phyloP scores from a whole-genome alignment of 768 basidiomycete genomes.

The Suillus luteus region DNA sequence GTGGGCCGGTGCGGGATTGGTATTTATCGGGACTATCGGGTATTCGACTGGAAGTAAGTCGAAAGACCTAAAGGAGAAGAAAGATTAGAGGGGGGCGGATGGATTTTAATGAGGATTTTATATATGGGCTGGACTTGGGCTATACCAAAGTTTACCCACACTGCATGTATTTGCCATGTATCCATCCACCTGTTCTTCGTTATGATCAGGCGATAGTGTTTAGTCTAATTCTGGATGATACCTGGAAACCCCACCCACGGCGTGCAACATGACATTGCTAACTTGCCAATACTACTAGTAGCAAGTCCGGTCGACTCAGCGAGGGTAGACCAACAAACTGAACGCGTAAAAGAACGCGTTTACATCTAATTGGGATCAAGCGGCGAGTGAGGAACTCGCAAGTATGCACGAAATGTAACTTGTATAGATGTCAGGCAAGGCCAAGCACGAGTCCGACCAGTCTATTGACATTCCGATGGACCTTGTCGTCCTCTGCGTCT shows the following conservation, averaged over 20 bases:
- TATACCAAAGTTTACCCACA: not conserved
- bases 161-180: not conserved
- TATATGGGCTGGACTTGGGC: not conserved
- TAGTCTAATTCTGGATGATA: not conserved
- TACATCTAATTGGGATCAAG: constrained; percentile 57
- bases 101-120: not conserved
- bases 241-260: no score
- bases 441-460: no score
- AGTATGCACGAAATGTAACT: no score
- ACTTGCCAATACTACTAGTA: no score
- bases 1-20: constrained; percentile 70
- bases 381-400: no score
- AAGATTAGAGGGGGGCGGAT: constrained; percentile 19
- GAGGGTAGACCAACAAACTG: constrained; percentile 57
- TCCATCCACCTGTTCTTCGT: not conserved
- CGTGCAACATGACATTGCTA: no score
- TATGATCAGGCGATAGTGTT: not conserved
- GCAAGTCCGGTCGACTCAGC: constrained; percentile 63
- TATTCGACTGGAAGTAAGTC: constrained; percentile 48
- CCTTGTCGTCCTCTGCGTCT: not conserved
- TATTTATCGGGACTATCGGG: constrained; percentile 68
- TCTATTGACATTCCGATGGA: not conserved
- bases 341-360: constrained; percentile 66
- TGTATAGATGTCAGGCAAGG: no score
- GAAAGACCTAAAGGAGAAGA: constrained; percentile 24